Base-by-base conservation (phyloP, 208 protist genomes). In the Leptomonas seymouri region DNA sequence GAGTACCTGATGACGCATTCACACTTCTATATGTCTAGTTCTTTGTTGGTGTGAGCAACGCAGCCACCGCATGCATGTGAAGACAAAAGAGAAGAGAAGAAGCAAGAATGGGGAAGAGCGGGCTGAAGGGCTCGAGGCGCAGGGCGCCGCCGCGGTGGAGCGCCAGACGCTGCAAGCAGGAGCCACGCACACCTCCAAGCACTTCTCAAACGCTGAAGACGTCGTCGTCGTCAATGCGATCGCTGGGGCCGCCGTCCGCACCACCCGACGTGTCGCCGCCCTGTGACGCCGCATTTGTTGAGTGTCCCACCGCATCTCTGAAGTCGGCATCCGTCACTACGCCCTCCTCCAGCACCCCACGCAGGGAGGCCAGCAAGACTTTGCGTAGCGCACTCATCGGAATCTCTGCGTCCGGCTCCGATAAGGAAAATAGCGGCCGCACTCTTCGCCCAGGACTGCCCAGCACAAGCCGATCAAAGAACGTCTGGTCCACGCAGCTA, bases 401-500 rank as follows among this genome's bases (percentile, higher is more conserved):
- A 25, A 94, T 74, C 54, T 90, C 82, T 18, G 67, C 80, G 57
- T 94, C 89, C 20, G 67, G 78, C 20, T 48, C 36, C 18, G 78
- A 74, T 4, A 78, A 54, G 45, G 58, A 21, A 72, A 94, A 94
- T 9, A 81, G 21, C 2, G 75, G 75, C 20, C n/a, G 50, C n/a
- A 69, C 11, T 12, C 56, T 63, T 14, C 50, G 23, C 20, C 62
- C 44, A 20, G 58, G 55, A 51, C 57, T 41, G 23, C 74, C 84
- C 30, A 45, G 36, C 41, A 89, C 31, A 0, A 89, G 81, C 1
- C 42, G 69, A n/a, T 55, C 7, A n/a, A 81, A 82, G 58, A 93
- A 95, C 1, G 56, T 30, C 18, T 54, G 46, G 55, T 88, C 54
- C 12, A 80, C 36, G 72, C 87, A 91, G 74, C 82, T 92, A 55